Percentiles rank a stretch among this genome's conserved stretches.
These are phyloP conservation scores for Claviceps purpurea DNA, from an alignment of 2,329 filamentous ascomycete species.

Conservation along the genomic window DNA sequence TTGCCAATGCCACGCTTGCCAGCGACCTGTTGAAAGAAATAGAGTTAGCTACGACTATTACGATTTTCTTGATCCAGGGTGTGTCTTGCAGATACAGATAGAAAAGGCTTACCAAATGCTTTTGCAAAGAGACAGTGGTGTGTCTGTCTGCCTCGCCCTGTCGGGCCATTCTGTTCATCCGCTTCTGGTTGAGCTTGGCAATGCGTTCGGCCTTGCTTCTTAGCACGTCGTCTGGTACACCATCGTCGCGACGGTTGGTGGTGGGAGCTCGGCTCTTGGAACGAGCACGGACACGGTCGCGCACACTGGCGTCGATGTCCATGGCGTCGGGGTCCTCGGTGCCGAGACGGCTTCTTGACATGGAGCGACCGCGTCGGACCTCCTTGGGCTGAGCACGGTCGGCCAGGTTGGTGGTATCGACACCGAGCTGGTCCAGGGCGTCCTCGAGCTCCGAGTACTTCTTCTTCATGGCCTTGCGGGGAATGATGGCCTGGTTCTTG, in stretches of 20 bases:
- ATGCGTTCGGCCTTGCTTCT: constrained; percentile 74
- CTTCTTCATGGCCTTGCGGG: constrained; percentile 67
- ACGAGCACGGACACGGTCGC: constrained; percentile 53
- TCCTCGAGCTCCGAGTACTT: constrained; percentile 77
- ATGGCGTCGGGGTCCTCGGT: constrained; percentile 59
- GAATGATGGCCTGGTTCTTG: constrained; percentile 93
- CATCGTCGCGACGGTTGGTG: constrained; percentile 59
- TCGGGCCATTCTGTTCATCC: constrained; percentile 96
- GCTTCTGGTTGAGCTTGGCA: constrained; percentile 84
- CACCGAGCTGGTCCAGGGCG: constrained; percentile 71
- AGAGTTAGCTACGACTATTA: constrained; percentile 16
- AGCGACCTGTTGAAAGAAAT: constrained; percentile 43
- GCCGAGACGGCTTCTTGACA: constrained; percentile 47
- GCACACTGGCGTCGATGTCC: constrained; percentile 51
- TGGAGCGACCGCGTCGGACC: constrained; percentile 57
- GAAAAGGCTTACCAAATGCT: constrained; percentile 65
- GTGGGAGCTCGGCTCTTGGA: constrained; percentile 56
- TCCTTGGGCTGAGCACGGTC: constrained; percentile 55
- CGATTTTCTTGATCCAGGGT: background rate
- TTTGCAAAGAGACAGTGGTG: constrained; percentile 64
- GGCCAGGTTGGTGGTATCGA: constrained; percentile 64
- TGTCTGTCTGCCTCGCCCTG: constrained; percentile 96
- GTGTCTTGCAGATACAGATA: background rate
- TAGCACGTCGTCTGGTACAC: constrained; percentile 53
- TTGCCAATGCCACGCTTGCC: constrained; percentile 94